Percentiles rank a stretch among this genome's conserved stretches.
phyloP scores from a whole-genome alignment of 2,329 filamentous ascomycete species.

The Botryotinia calthae region DNA sequence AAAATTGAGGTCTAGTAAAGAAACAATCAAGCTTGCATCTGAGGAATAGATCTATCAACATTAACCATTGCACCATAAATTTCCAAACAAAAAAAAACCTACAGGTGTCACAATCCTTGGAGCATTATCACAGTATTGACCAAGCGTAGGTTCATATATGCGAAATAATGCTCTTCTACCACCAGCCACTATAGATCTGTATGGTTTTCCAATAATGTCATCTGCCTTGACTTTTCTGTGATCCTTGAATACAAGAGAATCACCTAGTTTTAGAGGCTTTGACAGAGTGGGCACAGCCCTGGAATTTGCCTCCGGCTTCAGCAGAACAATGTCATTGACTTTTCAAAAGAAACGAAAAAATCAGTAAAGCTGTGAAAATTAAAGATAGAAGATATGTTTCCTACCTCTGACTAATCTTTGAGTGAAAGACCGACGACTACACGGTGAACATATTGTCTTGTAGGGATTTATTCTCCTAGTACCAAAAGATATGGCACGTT shows the following conservation, averaged over 20 bases:
- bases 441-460: neutral
- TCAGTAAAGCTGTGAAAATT: neutral
- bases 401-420: slow-evolving; percentile 15
- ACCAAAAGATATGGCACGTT: neutral
- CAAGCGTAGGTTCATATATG: slow-evolving; percentile 64
- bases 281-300: slow-evolving; percentile 39
- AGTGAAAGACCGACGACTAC: slow-evolving; percentile 1
- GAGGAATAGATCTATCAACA: slow-evolving; percentile 63
- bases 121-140: slow-evolving; percentile 65
- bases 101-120: slow-evolving; percentile 74
- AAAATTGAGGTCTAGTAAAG: slow-evolving; percentile 68
- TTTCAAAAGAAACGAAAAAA: neutral
- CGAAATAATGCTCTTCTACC: slow-evolving; percentile 31
- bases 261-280: slow-evolving; percentile 42
- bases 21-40: slow-evolving; percentile 73
- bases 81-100: slow-evolving; percentile 36
- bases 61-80: neutral
- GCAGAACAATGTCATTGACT: slow-evolving; percentile 34
- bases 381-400: neutral
- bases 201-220: slow-evolving; percentile 35
- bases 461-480: neutral
- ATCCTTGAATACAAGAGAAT: slow-evolving; percentile 23
- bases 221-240: slow-evolving; percentile 41
- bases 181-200: slow-evolving; percentile 27
- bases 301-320: slow-evolving; percentile 27